Evolutionary conservation across 805 yeast genomes (phyloP).

Genomic region (Kodamaea lidongshanica): DNA sequence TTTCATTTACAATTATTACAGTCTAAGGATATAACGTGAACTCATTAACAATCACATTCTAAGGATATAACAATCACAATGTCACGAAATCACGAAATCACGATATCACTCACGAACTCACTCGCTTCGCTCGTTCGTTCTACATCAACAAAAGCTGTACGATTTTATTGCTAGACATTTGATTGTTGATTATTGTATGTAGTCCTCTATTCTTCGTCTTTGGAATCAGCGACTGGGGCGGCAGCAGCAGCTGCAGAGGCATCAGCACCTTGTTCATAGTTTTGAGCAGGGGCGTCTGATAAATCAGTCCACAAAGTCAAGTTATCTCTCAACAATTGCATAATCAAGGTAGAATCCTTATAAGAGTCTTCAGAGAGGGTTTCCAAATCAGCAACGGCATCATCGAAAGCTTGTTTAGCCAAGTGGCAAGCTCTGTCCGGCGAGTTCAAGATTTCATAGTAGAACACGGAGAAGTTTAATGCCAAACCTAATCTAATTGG

Average conservation of each 20-base stretch:
- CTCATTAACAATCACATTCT: too few relatives aligned
- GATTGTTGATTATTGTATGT: conserved; percentile 4
- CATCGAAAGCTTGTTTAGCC: conserved; percentile 98
- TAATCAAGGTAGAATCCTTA: conserved; percentile 96
- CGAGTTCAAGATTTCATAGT: conserved; percentile 95
- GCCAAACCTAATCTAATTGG: conserved; percentile 98
- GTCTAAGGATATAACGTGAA: too few relatives aligned
- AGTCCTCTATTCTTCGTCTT: conserved; percentile 22
- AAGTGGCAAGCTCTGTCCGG: conserved; percentile 98
- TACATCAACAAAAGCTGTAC: too few relatives aligned
- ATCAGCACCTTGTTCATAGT: conserved; percentile 19
- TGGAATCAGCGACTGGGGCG: conserved; percentile 16
- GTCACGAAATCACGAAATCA: too few relatives aligned
- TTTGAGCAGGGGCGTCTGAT: conserved; percentile 62
- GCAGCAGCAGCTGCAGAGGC: conserved; percentile 12
- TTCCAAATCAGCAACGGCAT: conserved; percentile 97
- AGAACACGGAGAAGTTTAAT: conserved; percentile 94
- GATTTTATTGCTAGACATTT: too few relatives aligned
- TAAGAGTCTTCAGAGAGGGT: conserved; percentile 96
- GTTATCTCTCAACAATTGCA: conserved; percentile 98
- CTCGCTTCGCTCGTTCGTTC: too few relatives aligned
- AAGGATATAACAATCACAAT: too few relatives aligned
- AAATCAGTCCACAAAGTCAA: conserved; percentile 97
- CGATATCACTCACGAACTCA: too few relatives aligned
- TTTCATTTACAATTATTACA: too few relatives aligned